phyloP scores from a whole-genome alignment of 192 early-diverging fungal species.

The Backusella macrospora region DNA sequence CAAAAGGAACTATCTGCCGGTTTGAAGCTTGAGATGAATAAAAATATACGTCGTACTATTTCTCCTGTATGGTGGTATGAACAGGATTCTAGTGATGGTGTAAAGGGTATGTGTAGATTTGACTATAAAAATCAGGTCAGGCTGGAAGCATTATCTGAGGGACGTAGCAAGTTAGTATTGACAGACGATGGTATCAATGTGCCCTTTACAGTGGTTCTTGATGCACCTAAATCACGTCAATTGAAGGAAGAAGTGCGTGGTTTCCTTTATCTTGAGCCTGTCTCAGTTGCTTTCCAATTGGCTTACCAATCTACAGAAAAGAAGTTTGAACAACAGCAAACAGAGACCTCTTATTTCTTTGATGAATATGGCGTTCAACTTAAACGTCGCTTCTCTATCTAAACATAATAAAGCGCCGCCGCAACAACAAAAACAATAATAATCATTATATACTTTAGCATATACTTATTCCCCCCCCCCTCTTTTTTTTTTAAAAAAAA shows the following conservation, averaged over 20 bases:
- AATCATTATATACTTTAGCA: conserved; percentile 11
- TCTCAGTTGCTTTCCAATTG: conserved; percentile 11
- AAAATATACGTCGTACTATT: conserved; percentile 26
- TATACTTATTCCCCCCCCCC: conserved; percentile 8
- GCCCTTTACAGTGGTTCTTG: conserved; percentile 21
- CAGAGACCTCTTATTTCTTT: neutral
- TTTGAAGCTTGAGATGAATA: conserved; percentile 8
- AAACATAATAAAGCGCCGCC: neutral
- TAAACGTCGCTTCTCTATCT: neutral
- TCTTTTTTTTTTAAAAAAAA: neutral
- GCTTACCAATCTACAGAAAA: conserved; percentile 1
- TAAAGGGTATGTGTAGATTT: conserved; percentile 37
- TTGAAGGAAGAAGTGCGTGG: conserved; percentile 24
- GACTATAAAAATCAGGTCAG: conserved; percentile 37
- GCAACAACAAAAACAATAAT: neutral
- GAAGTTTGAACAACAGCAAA: neutral
- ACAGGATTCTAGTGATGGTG: conserved; percentile 26
- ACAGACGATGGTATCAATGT: conserved; percentile 24
- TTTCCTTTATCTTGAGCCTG: conserved; percentile 20
- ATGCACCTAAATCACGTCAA: conserved; percentile 4
- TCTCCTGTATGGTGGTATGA: conserved; percentile 38
- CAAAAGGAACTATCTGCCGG: neutral
- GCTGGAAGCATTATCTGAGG: conserved; percentile 35
- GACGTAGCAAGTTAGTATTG: conserved; percentile 14
- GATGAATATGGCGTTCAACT: neutral